Evolutionary conservation across 2,329 filamentous ascomycete species (phyloP).

Genomic region (Camillea tinctor): DNA sequence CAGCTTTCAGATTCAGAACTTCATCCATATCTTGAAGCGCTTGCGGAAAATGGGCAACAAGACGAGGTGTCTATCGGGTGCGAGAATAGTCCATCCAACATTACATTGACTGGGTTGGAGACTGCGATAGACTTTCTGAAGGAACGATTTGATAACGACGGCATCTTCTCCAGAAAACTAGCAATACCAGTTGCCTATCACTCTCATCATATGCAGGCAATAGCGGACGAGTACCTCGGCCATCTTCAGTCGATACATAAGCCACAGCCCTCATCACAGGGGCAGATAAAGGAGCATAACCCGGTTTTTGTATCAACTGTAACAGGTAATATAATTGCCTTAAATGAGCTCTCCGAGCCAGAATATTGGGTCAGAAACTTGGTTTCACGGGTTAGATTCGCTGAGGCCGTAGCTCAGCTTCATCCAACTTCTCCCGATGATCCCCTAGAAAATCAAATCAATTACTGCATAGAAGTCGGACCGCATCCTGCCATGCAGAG

Average conservation of each 20-base stretch:
- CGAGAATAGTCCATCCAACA: slow-evolving; percentile 23
- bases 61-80: slow-evolving; percentile 23
- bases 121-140: slow-evolving; percentile 17
- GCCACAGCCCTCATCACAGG: too few relatives aligned
- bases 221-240: slow-evolving; percentile 27
- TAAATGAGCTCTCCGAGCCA: slow-evolving; percentile 25
- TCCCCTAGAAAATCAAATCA: too few relatives aligned
- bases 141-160: slow-evolving; percentile 9
- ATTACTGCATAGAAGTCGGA: too few relatives aligned
- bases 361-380: slow-evolving; percentile 26
- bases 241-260: slow-evolving; percentile 18
- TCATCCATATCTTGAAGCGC: slow-evolving; percentile 15
- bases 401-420: too few relatives aligned
- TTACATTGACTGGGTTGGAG: slow-evolving; percentile 24
- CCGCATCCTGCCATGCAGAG: too few relatives aligned
- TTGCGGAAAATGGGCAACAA: background rate
- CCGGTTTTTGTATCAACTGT: too few relatives aligned
- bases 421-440: too few relatives aligned
- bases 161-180: slow-evolving; percentile 20
- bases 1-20: slow-evolving; percentile 9
- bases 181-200: slow-evolving; percentile 27
- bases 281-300: too few relatives aligned
- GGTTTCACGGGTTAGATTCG: too few relatives aligned
- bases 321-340: too few relatives aligned
- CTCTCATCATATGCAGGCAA: slow-evolving; percentile 34